Base-by-base conservation (phyloP, 345 rosid species). In the Euclidium syriacum region DNA sequence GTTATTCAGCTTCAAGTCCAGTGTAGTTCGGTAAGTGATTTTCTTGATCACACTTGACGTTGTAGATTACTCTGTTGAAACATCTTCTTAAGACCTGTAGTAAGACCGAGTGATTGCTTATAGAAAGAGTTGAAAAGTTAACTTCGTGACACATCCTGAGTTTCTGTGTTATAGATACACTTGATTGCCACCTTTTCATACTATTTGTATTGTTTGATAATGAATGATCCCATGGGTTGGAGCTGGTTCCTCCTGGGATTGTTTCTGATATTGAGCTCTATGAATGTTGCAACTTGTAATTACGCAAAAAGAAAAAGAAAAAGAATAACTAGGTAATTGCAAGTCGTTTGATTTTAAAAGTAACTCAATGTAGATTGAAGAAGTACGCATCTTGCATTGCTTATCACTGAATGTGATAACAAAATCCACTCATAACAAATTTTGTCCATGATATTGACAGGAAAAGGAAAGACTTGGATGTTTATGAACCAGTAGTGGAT, bases 391-490 rank as follows among this genome's bases (percentile, higher is more conserved):
- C 53, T 38, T 50, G 30, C 54, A 24, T 38, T 39, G 15, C 25
- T 29, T 40, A 17, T 52, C 43, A 27, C 4, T 8, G 25, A 40
- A 46, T 38, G 19, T 39, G 44, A 19, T 38, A 43, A 42, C 6
- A 60, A 34, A 27, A 10, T 52, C 5, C 39, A 4, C 34, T 16
- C n/a, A 34, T 52, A 46, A 53, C 36, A 20, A 41, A 53, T n/a
- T 41, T 10, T 66, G 40, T 29, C 40, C 42, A 20, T 40, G 46
- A 59, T 16, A 52, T 64, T 62, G 26, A 61, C 81, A 92, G 97
- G 84, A 92, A 92, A 77, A 77, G 97, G 71, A 92, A 92, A 78
- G 98, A 92, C 36, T 87, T 96, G 88, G 94, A 89, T 51, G 59
- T 80, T 33, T 88, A 81, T 52, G 91, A 84, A 50, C 98, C 98